These are phyloP conservation scores for Papiliotrema fonsecae DNA, from an alignment of 1,284 basidiomycete species.

Conservation along the genomic window DNA sequence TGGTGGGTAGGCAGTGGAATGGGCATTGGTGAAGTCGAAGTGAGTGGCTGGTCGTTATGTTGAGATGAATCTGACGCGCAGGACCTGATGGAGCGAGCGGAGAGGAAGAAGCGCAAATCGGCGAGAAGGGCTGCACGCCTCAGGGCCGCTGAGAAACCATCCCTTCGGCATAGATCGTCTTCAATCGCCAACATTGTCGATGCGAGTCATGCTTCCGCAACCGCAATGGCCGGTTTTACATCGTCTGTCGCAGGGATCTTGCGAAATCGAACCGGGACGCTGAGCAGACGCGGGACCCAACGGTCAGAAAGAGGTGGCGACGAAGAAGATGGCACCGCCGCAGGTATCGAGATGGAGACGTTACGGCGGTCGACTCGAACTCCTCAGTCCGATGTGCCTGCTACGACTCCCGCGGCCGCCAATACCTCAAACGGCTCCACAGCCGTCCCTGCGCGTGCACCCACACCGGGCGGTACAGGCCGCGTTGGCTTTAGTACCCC, in stretches of 20 bases:
- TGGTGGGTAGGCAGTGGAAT: constrained; percentile 94
- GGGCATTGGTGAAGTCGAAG: constrained; percentile 54
- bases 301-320: constrained; percentile 3
- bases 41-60: constrained; percentile 8
- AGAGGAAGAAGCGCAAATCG: constrained; percentile 37
- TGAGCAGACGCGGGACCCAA: constrained; percentile 9
- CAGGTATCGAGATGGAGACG: constrained; percentile 11
- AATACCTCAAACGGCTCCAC: background rate
- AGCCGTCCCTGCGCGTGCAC: background rate
- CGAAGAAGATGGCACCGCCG: constrained; percentile 3
- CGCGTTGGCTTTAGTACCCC: constrained; percentile 11
- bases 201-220: constrained; percentile 12
- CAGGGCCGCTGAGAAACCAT: constrained; percentile 1
- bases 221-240: constrained; percentile 18
- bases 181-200: constrained; percentile 18
- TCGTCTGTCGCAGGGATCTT: constrained; percentile 27
- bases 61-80: constrained; percentile 2
- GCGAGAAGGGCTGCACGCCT: constrained; percentile 23
- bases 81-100: constrained; percentile 46
- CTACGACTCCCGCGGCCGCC: background rate
- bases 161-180: constrained; percentile 10
- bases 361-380: background rate
- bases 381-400: background rate
- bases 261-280: constrained; percentile 12
- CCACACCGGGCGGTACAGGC: background rate